A percentile compares a stretch with the other conserved stretches of the same genome.
These are phyloP conservation scores for Phytophthora podocarpi DNA, from an alignment of 352 stramenopile genomes.

Conservation along the genomic window DNA sequence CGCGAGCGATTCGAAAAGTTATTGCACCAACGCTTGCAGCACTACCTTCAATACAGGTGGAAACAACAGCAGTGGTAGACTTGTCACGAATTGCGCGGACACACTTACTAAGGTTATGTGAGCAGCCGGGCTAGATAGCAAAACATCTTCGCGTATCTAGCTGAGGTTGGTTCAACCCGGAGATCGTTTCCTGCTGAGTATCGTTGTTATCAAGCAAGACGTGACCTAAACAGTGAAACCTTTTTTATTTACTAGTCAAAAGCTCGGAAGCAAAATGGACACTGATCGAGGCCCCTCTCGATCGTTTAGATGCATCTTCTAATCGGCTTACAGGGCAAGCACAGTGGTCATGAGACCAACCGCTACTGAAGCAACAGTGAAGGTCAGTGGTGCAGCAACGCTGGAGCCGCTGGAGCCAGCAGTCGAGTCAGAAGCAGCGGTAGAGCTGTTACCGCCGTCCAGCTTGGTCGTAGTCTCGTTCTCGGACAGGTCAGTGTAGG, in stretches of 20 bases:
- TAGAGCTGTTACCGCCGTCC: not conserved
- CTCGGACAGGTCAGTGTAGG: conserved; percentile 44
- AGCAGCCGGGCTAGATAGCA: too few species aligned
- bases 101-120: too few species aligned
- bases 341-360: conserved; percentile 28
- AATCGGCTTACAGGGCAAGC: conserved; percentile 29
- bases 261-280: conserved; percentile 32
- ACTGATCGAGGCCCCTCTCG: conserved; percentile 1
- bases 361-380: conserved; percentile 20
- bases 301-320: conserved; percentile 21
- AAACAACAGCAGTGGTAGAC: too few species aligned
- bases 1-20: too few species aligned
- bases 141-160: too few species aligned
- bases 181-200: too few species aligned
- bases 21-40: too few species aligned
- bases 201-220: too few species aligned
- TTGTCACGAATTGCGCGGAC: too few species aligned
- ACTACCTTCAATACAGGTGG: too few species aligned
- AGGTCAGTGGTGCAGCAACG: conserved; percentile 9
- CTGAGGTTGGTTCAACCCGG: too few species aligned
- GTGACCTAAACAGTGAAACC: not conserved
- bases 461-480: conserved; percentile 45
- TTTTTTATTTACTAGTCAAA: conserved; percentile 37
- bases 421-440: conserved; percentile 5
- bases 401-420: conserved; percentile 6